Evolutionary conservation across 1,284 basidiomycete genomes (phyloP), one percentile per base, ranked within the genome.

Genomic region (Peniophora sp.): DNA sequence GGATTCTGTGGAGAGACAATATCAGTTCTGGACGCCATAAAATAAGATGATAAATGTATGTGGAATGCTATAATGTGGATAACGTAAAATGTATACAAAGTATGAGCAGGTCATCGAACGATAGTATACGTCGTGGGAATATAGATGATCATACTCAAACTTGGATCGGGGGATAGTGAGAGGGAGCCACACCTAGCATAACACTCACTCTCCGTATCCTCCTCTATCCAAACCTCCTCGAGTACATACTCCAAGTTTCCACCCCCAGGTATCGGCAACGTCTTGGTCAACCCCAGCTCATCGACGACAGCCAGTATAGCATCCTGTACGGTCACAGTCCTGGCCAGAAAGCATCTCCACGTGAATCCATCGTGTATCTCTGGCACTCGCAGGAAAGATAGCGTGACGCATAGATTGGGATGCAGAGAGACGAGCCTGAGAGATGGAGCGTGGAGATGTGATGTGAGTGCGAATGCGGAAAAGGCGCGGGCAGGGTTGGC

Each of bases 301-400:
- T 80, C 78, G 22, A 79, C 61, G 6, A 87, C 66, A 14, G 63
- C 59, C 35, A 78, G 68, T 45, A 89, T 63, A n/a, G 78, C 68
- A 24, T 83, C 75, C 22, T 69, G 63, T 2, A 80, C 77, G 11
- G 75, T 79, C 43, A 71, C 75, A 0, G 62, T 65, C 50, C 74
- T 71, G 6, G 83, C 75, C 48, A 89, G 69, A 64, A 82, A 91
- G 45, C 79, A 59, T 49, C 72, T 82, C 71, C 83, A 83, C 56
- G 71, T 61, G 58, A 84, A 89, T 1, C 73, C 81, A 60, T 92
- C 89, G 52, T 85, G 79, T 52, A 92, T 79, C 63, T 90, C 86
- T 1, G 87, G 89, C 19, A 92, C 79, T 50, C 88, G 83, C 41
- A 75, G 65, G 63, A 91, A 90, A 0, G 73, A 65, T 36, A 87